A percentile compares a stretch with the other conserved stretches of the same genome.
Conservation (phyloP, 1,284 basidiomycete species). For the Cerrena zonata region DNA sequence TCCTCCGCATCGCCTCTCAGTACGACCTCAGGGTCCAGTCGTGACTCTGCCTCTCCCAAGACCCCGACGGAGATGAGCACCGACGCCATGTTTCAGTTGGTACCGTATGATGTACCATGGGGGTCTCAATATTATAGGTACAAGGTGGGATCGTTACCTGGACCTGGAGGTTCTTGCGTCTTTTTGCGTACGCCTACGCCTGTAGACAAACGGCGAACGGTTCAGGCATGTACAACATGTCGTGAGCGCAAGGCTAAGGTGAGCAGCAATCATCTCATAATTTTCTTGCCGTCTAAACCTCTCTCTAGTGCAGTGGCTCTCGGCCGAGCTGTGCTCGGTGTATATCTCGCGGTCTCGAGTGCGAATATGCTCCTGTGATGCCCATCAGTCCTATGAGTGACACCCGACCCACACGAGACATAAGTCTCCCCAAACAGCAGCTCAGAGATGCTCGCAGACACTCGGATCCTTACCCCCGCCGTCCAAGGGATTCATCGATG, state of each 20-base stretch:
- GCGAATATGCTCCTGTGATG: constrained; percentile 33
- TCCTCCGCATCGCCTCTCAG: not conserved
- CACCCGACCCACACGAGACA: not conserved
- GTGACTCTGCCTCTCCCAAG: not conserved
- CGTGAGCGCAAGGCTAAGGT: constrained; percentile 42
- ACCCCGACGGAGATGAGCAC: constrained; percentile 1
- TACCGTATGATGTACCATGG: constrained; percentile 40
- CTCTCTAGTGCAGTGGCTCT: constrained; percentile 35
- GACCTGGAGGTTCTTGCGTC: constrained; percentile 35
- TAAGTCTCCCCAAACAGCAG: constrained; percentile 3
- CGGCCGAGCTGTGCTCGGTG: constrained; percentile 38
- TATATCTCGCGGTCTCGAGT: constrained; percentile 32
- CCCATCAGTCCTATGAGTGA: constrained; percentile 12
- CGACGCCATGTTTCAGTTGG: constrained; percentile 36
- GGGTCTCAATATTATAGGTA: constrained; percentile 35
- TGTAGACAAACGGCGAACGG: constrained; percentile 35
- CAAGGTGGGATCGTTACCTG: constrained; percentile 33
- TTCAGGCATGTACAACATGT: constrained; percentile 40
- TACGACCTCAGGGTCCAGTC: not conserved
- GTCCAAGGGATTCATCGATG: not conserved
- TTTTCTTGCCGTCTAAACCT: not conserved
- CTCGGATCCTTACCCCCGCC: not conserved
- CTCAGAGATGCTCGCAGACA: constrained; percentile 11
- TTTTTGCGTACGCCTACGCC: constrained; percentile 40
- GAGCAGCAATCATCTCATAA: constrained; percentile 1